A percentile compares a stretch with the other conserved stretches of the same genome.
Conservation (phyloP, 2,329 filamentous ascomycete genomes). For the Scorias spongiosa region DNA sequence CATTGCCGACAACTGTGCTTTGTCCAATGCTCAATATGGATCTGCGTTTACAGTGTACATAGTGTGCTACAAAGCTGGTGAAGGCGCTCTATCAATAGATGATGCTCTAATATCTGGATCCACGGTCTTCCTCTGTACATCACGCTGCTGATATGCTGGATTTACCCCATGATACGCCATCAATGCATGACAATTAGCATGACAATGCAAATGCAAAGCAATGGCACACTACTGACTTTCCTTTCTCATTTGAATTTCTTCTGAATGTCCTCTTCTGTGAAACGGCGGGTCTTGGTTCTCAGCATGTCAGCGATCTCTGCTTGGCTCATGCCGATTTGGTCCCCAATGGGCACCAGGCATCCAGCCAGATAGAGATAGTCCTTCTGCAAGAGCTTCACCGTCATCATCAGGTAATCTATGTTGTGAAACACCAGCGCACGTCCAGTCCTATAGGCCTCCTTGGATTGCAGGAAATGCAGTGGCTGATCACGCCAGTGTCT, state of each 20-base stretch:
- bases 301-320: slow-evolving; percentile 50
- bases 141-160: too few relatives aligned
- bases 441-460: slow-evolving; percentile 49
- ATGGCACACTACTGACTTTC: not conserved
- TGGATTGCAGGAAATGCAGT: slow-evolving; percentile 54
- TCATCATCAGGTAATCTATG: slow-evolving; percentile 69
- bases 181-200: too few relatives aligned
- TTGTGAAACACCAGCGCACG: slow-evolving; percentile 64
- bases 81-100: too few relatives aligned
- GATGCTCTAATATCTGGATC: too few relatives aligned
- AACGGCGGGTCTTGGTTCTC: slow-evolving; percentile 47
- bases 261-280: slow-evolving; percentile 49
- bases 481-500: slow-evolving; percentile 75
- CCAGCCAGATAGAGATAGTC: slow-evolving; percentile 55
- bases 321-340: slow-evolving; percentile 51
- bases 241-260: slow-evolving; percentile 33
- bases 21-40: too few relatives aligned
- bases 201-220: too few relatives aligned
- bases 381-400: slow-evolving; percentile 50
- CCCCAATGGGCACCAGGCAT: slow-evolving; percentile 58
- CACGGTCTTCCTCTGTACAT: too few relatives aligned
- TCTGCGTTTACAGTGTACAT: too few relatives aligned
- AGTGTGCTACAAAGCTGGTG: too few relatives aligned
- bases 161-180: too few relatives aligned
- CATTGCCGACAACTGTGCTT: too few relatives aligned